Evolutionary conservation across 78 protist genomes (phyloP), one percentile per base, ranked within the genome.

Genomic region (Carpediemonas membranifera): DNA sequence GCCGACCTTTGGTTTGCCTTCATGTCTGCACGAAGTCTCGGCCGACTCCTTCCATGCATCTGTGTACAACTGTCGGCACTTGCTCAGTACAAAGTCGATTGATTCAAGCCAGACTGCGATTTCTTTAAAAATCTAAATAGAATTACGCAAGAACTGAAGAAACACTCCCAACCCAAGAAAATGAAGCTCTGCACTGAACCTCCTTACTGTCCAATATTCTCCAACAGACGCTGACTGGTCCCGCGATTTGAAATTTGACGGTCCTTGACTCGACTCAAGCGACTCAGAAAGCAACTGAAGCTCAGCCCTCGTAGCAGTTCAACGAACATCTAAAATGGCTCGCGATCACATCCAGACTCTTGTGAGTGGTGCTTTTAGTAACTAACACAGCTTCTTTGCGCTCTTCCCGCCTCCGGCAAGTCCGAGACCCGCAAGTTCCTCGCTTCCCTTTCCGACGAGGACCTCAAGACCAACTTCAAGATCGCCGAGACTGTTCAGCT

Each of bases 351-450:
- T 13, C 9, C 21, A 41, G 21, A 41, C 21, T 41, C 47, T 9
- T 41, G 21, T 41, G 47, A 13, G 47, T 41, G 47, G 47, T 41
- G 5, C 47, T 41, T 9, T 41, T 41, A 41, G 21, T 41, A 9
- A 13, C 47, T 13, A 9, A 41, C 47, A 13, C 9, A 13, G 47
- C 2, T 73, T 7, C 24, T 73, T 9, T 43, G 57, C 69, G 78
- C 78, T 28, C 69, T 73, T 14, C 78, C 78, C 30, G 78, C 78
- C 33, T 63, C 71, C 35, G 78, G 78, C 36, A 73, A 73, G 39
- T 44, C 61, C 27, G 78, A 73, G 57, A 47, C 60, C 27, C 68
- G 78, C 54, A 31, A 34, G 13, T 73, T 41, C 47, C 59, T 73
- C 33, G 2, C 7, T 5, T 41, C 68, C 2, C 68, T 33, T 3